phyloP scores from a whole-genome alignment of 441 rosid species.

The Populus hybrid region DNA sequence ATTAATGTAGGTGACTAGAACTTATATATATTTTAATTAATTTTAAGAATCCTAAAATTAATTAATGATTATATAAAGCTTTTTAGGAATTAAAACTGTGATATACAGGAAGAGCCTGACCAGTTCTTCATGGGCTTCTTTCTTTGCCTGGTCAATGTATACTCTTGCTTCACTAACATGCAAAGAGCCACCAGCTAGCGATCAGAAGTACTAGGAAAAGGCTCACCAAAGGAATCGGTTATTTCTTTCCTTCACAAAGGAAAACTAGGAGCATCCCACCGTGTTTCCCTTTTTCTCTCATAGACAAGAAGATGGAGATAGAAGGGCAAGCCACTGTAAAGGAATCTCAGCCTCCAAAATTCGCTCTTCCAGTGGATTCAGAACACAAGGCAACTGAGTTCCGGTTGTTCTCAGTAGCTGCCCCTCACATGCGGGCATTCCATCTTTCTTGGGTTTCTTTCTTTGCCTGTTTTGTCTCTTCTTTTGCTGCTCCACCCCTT shows the following conservation, averaged over 20 bases:
- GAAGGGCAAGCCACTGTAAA: not conserved
- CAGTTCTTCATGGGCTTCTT: too few species aligned
- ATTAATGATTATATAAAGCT: too few species aligned
- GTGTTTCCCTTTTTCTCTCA: rapidly evolving
- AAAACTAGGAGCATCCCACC: not conserved
- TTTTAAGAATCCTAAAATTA: too few species aligned
- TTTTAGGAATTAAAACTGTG: too few species aligned
- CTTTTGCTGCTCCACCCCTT: conserved; percentile 17
- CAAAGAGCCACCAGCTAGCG: not conserved
- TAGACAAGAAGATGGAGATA: not conserved
- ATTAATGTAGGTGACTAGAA: too few species aligned
- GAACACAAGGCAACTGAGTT: conserved; percentile 14
- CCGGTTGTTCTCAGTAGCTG: conserved; percentile 4
- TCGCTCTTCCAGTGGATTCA: conserved; percentile 15
- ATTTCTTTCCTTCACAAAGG: not conserved
- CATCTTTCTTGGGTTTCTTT: conserved; percentile 17
- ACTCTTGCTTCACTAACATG: not conserved
- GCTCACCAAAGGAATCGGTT: not conserved
- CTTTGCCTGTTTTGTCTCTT: conserved; percentile 10
- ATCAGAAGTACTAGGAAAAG: not conserved
- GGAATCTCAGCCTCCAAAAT: conserved; percentile 4
- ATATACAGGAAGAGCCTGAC: too few species aligned
- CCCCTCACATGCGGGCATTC: conserved; percentile 16
- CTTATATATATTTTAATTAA: too few species aligned
- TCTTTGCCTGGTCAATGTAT: too few species aligned